A percentile compares a stretch with the other conserved stretches of the same genome.
These are phyloP conservation scores for Maudiozyma bulderi DNA, from an alignment of 805 yeast species.

Conservation along the genomic window DNA sequence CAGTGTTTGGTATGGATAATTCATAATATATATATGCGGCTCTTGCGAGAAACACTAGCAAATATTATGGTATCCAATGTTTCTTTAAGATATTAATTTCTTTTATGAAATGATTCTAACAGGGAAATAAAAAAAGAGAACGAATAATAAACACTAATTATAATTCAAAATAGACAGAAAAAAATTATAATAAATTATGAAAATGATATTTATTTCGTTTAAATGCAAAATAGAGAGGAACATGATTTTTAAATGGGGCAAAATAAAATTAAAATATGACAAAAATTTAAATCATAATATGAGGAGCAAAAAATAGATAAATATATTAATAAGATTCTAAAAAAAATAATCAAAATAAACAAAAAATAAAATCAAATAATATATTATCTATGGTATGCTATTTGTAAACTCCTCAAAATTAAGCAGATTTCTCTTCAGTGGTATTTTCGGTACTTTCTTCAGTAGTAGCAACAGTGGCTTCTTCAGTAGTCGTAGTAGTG, in stretches of 20 bases:
- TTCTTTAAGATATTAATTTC: no score
- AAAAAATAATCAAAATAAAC: background rate
- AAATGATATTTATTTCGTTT: background rate
- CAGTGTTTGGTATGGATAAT: no score
- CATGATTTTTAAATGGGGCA: background rate
- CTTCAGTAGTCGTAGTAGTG: background rate
- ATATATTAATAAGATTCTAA: background rate
- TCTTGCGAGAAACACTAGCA: no score
- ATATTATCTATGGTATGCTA: background rate
- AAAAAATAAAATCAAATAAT: background rate
- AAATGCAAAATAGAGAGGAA: background rate
- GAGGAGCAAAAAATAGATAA: background rate
- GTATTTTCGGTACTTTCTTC: slow-evolving; percentile 13
- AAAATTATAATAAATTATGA: no score
- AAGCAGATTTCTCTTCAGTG: slow-evolving; percentile 10
- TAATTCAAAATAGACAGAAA: background rate
- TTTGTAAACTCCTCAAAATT: background rate
- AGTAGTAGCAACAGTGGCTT: slow-evolving; percentile 1
- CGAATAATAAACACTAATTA: background rate
- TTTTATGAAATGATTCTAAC: no score
- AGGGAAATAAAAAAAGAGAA: background rate
- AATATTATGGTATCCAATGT: no score
- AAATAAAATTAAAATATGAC: background rate
- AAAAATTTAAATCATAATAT: background rate
- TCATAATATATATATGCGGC: no score